Base-by-base conservation (phyloP, 2,329 filamentous ascomycete species). In the Colletotrichum simmondsii region DNA sequence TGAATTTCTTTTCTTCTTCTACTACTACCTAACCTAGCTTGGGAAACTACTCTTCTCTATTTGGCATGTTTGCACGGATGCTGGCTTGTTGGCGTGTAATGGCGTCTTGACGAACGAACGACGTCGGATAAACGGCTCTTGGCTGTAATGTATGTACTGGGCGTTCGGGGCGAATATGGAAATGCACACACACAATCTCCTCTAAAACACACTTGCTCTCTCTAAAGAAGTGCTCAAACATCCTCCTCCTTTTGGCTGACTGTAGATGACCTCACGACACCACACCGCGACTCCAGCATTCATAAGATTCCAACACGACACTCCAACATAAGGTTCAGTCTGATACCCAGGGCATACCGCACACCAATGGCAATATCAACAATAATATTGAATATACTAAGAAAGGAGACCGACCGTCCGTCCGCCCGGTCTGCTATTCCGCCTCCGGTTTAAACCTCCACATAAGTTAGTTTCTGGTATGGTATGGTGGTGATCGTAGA, bases 311-410 rank as follows among this genome's bases (percentile, higher is more conserved):
- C n/a, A n/a, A n/a, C n/a, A n/a, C n/a, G n/a, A n/a, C n/a, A n/a
- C n/a, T n/a, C n/a, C n/a, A n/a, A n/a, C n/a, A n/a, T n/a, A n/a
- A n/a, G n/a, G n/a, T n/a, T n/a, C n/a, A n/a, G n/a, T n/a, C n/a
- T n/a, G n/a, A n/a, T n/a, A n/a, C n/a, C n/a, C n/a, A n/a, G n/a
- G n/a, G n/a, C n/a, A n/a, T n/a, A n/a, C n/a, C n/a, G n/a, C 52
- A 65, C 26, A 35, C 32, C 32, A 16, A 37, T 32, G 49, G 30
- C 26, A 12, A 52, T 42, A 72, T 72, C 70, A 7, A 71, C 56
- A 61, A 61, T 57, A 61, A 26, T 62, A 52, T 73, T 73, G 60
- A 73, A 71, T 71, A 71, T 62, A 73, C 71, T 65, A 73, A 22
- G 24, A 65, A 37, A 69, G 56, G 28, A 58, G 67, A 70, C 22